Evolutionary conservation across 805 yeast species (phyloP).

Genomic region (Helenozyma baotianmanensis): DNA sequence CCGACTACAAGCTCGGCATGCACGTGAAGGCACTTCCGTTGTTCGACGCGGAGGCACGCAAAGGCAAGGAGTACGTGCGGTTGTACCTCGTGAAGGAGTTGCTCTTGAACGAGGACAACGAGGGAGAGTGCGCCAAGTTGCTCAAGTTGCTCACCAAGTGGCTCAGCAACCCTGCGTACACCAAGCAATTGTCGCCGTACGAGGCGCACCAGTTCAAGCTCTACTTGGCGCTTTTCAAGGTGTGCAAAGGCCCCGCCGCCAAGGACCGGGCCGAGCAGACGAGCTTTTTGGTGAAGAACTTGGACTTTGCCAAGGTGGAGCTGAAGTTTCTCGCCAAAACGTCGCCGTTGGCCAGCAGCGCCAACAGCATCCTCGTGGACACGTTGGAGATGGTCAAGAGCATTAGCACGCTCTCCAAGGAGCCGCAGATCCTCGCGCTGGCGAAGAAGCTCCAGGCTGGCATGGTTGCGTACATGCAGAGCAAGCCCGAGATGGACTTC

Average conservation of each 20-base stretch:
- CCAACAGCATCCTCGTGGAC: slow-evolving; percentile 9
- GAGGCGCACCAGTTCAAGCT: slow-evolving; percentile 26
- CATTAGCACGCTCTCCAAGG: slow-evolving; percentile 8
- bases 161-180: slow-evolving; percentile 10
- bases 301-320: slow-evolving; percentile 25
- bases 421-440: slow-evolving; percentile 4
- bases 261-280: slow-evolving; percentile 21
- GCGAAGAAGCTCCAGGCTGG: slow-evolving; percentile 9
- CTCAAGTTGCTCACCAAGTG: slow-evolving; percentile 24
- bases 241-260: slow-evolving; percentile 18
- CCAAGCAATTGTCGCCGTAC: slow-evolving; percentile 14
- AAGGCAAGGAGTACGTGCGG: slow-evolving; percentile 25
- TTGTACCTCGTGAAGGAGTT: slow-evolving; percentile 37
- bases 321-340: slow-evolving; percentile 13
- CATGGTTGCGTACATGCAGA: slow-evolving; percentile 6
- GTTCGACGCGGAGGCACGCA: slow-evolving; percentile 15
- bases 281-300: slow-evolving; percentile 28
- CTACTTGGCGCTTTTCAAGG: slow-evolving; percentile 23
- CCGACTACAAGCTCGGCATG: slow-evolving; percentile 50
- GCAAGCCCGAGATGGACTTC: slow-evolving; percentile 7
- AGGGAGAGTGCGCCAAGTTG: slow-evolving; percentile 20
- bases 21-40: slow-evolving; percentile 20
- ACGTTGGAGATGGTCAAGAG: slow-evolving; percentile 11
- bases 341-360: slow-evolving; percentile 12
- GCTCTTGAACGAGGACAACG: slow-evolving; percentile 30